phyloP scores from a whole-genome alignment of 805 yeast species.

The Yamadazyma akitaensis region DNA sequence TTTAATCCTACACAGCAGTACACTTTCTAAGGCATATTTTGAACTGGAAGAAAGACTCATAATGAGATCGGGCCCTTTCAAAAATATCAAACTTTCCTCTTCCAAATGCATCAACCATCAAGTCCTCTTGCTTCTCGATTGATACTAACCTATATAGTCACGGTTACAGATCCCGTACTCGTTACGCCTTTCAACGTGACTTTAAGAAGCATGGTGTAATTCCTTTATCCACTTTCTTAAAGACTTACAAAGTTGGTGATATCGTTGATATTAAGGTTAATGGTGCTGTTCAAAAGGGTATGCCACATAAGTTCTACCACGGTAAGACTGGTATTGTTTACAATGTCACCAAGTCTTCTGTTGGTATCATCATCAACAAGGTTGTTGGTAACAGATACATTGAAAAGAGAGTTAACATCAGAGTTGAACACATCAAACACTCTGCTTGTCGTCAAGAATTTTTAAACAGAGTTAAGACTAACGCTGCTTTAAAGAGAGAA shows the following conservation, averaged over 20 bases:
- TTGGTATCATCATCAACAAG: constrained; percentile 98
- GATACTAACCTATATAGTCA: constrained; percentile 35
- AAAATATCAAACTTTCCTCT: too few relatives aligned
- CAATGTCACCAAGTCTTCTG: constrained; percentile 98
- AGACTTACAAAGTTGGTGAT: constrained; percentile 98
- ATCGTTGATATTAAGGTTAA: constrained; percentile 99
- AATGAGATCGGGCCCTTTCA: too few relatives aligned
- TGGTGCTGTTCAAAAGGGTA: constrained; percentile 99
- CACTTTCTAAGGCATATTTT: too few relatives aligned
- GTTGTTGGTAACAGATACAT: constrained; percentile 98
- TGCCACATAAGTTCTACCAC: constrained; percentile 99
- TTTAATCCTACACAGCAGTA: too few relatives aligned
- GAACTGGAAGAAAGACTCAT: too few relatives aligned
- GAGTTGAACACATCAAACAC: constrained; percentile 99
- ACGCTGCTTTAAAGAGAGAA: constrained; percentile 89
- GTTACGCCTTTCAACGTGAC: constrained; percentile 99
- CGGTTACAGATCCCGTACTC: constrained; percentile 99
- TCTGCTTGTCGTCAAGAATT: constrained; percentile 99
- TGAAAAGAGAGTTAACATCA: constrained; percentile 97
- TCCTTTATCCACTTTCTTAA: constrained; percentile 94
- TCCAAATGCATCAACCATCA: not conserved
- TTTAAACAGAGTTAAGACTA: constrained; percentile 95
- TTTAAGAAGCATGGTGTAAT: constrained; percentile 95
- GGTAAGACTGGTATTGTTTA: constrained; percentile 99
- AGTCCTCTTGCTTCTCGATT: not conserved